Conservation (phyloP, 495 filamentous ascomycete genomes). For the Penicillium arizonense region DNA sequence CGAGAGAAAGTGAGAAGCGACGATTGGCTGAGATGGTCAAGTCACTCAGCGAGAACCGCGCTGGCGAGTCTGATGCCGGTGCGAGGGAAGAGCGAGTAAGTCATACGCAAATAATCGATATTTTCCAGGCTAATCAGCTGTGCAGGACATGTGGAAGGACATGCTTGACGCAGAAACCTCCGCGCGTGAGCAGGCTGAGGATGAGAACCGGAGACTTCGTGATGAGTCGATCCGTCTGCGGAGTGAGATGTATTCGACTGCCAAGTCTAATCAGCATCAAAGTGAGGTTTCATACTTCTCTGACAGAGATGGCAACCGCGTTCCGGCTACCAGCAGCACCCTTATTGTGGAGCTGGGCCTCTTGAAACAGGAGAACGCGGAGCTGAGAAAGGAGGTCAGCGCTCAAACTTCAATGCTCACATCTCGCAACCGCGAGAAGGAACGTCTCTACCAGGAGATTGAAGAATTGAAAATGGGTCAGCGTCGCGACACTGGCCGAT, state of each 20-base stretch:
- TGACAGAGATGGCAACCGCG: slow-evolving; percentile 57
- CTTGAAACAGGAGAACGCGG: slow-evolving; percentile 87
- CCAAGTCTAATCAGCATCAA: slow-evolving; percentile 49
- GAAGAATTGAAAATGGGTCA: slow-evolving; percentile 90
- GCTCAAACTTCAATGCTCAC: slow-evolving; percentile 98
- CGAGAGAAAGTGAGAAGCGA: slow-evolving; percentile 76
- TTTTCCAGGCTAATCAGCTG: slow-evolving; percentile 2
- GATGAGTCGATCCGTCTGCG: slow-evolving; percentile 79
- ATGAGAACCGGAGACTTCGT: slow-evolving; percentile 78
- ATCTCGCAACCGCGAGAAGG: slow-evolving; percentile 90
- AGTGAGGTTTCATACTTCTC: slow-evolving; percentile 57
- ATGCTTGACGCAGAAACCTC: slow-evolving; percentile 91
- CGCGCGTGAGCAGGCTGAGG: slow-evolving; percentile 84
- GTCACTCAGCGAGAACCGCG: slow-evolving; percentile 62
- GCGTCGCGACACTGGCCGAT: slow-evolving; percentile 61
- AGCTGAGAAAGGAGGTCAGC: slow-evolving; percentile 85
- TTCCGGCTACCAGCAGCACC: slow-evolving; percentile 61
- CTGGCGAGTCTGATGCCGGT: slow-evolving; percentile 64
- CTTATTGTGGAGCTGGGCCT: slow-evolving; percentile 72
- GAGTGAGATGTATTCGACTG: slow-evolving; percentile 53
- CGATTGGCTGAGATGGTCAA: slow-evolving; percentile 76
- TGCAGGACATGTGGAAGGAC: slow-evolving; percentile 85
- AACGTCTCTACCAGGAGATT: slow-evolving; percentile 92
- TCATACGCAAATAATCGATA: not conserved
- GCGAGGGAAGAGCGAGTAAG: slow-evolving; percentile 77